Percentiles rank a stretch among this genome's conserved stretches.
Conservation (phyloP, 2,329 filamentous ascomycete species). For the Blumeriella jaapii region DNA sequence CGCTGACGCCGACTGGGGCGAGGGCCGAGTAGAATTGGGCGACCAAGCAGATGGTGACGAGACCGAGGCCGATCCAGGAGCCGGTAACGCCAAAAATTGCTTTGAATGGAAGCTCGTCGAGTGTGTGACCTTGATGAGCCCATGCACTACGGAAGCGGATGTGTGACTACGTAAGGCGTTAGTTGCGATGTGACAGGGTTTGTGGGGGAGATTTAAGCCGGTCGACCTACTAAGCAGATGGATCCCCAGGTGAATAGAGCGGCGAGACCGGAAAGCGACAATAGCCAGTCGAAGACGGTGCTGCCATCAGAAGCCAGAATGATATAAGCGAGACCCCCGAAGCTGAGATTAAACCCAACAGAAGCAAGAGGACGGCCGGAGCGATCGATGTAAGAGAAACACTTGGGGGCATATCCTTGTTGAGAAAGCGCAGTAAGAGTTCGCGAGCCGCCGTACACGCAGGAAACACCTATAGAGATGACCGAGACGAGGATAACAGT, state of each 20-base stretch:
- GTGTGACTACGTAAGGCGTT: constrained; percentile 34
- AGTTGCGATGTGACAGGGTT: constrained; percentile 51
- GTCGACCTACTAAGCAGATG: constrained; percentile 41
- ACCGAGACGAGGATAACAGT: constrained; percentile 83
- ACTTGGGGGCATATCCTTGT: constrained; percentile 65
- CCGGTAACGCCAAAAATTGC: constrained; percentile 46
- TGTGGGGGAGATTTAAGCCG: constrained; percentile 45
- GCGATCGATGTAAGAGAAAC: constrained; percentile 71
- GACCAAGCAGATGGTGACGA: constrained; percentile 34
- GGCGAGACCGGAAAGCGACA: constrained; percentile 59
- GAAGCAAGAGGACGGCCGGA: constrained; percentile 59
- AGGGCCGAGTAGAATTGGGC: constrained; percentile 30
- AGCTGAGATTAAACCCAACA: constrained; percentile 37
- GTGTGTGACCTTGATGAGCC: constrained; percentile 37
- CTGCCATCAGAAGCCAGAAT: constrained; percentile 32
- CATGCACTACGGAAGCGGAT: constrained; percentile 45
- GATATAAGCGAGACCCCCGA: constrained; percentile 48
- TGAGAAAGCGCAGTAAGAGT: constrained; percentile 83
- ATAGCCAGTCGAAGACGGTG: constrained; percentile 49
- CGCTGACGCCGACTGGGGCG: constrained; percentile 33
- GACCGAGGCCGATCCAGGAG: constrained; percentile 45
- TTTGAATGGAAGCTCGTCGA: constrained; percentile 51
- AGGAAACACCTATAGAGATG: constrained; percentile 79
- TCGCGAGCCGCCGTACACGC: constrained; percentile 80
- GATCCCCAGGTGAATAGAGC: constrained; percentile 66